A percentile compares a stretch with the other conserved stretches of the same genome.
These are phyloP conservation scores for Carex myosuroides DNA, from an alignment of 176 grass and related monocot genomes.

Conservation along the genomic window DNA sequence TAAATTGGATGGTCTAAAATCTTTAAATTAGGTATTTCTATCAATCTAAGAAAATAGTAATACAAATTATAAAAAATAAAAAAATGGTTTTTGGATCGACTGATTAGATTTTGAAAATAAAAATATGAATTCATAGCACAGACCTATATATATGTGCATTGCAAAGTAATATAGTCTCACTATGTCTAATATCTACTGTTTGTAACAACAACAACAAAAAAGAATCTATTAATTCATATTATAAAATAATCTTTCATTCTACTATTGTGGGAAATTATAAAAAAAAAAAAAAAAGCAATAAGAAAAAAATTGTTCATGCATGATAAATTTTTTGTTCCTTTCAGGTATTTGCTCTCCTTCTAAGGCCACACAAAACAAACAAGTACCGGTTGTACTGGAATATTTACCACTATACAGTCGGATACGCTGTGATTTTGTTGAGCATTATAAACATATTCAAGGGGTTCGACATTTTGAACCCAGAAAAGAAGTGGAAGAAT, in stretches of 20 bases:
- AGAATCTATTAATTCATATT: not conserved
- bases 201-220: not conserved
- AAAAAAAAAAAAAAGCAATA: not conserved
- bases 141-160: too few species aligned
- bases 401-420: conserved; percentile 66
- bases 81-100: too few species aligned
- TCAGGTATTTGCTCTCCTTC: conserved; percentile 71
- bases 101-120: too few species aligned
- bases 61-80: too few species aligned
- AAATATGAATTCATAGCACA: too few species aligned
- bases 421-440: conserved; percentile 60
- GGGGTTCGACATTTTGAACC: conserved; percentile 70
- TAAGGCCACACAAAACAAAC: conserved; percentile 83
- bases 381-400: conserved; percentile 95
- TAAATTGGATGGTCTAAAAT: too few species aligned
- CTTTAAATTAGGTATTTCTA: too few species aligned
- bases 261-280: not conserved
- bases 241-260: not conserved
- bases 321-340: not conserved
- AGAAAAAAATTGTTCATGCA: not conserved
- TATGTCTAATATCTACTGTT: too few species aligned
- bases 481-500: conserved; percentile 54
- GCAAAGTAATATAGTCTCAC: too few species aligned
- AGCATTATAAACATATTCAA: conserved; percentile 78
- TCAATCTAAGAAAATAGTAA: too few species aligned